These are phyloP conservation scores for Penicillium brasilianum DNA, from an alignment of 2,329 filamentous ascomycete species.

Conservation along the genomic window DNA sequence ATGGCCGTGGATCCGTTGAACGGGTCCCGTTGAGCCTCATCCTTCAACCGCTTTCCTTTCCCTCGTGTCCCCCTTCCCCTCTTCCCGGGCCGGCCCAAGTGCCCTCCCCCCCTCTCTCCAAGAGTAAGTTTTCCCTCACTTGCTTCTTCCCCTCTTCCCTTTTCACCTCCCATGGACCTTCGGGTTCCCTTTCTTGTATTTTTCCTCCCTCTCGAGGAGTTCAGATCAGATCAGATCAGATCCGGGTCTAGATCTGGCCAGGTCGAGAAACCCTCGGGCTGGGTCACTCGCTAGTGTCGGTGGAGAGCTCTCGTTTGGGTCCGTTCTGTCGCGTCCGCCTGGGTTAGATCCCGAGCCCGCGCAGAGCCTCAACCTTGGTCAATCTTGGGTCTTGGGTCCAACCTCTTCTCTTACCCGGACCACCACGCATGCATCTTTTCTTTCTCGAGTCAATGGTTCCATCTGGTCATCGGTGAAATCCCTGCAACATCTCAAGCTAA, in stretches of 20 bases:
- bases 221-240: neutral
- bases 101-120: neutral
- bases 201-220: neutral
- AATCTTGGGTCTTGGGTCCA: neutral
- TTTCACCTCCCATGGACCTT: constrained; percentile 12
- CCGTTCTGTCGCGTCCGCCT: constrained; percentile 4
- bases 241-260: neutral
- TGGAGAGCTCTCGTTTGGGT: constrained; percentile 4
- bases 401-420: neutral
- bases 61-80: constrained; percentile 32
- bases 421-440: neutral
- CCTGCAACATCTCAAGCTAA: neutral
- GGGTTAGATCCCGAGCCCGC: constrained; percentile 9
- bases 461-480: neutral
- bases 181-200: neutral
- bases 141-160: constrained; percentile 24
- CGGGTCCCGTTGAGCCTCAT: constrained; percentile 6
- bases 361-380: constrained; percentile 9
- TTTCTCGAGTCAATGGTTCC: neutral
- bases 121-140: constrained; percentile 28
- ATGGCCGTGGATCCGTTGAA: constrained; percentile 13
- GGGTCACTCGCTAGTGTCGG: neutral
- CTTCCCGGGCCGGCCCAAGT: constrained; percentile 1
- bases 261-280: neutral
- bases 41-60: constrained; percentile 16